These are phyloP conservation scores for Solanum piurae DNA, from an alignment of 257 asterid genomes.

Conservation along the genomic window DNA sequence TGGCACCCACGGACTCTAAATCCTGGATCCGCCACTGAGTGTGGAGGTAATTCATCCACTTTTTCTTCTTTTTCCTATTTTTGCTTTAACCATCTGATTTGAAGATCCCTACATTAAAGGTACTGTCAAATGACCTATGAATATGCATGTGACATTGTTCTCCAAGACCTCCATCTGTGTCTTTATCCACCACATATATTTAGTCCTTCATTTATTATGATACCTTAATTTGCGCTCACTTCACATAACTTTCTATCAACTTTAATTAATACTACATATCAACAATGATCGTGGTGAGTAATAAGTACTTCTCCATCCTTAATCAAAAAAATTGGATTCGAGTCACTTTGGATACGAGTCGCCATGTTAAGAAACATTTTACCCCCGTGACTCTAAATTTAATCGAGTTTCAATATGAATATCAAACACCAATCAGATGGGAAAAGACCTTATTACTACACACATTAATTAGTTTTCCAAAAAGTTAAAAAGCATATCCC, in stretches of 20 bases:
- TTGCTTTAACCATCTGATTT: not conserved
- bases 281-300: too few relatives aligned
- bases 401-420: too few relatives aligned
- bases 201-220: not conserved
- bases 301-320: too few relatives aligned
- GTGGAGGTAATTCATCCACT: not conserved
- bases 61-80: not conserved
- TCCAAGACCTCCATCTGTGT: not conserved
- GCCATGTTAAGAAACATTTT: accelerated
- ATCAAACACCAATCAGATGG: too few relatives aligned
- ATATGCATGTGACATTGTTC: slow-evolving; percentile 6
- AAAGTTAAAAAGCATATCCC: not conserved
- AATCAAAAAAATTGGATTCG: too few relatives aligned
- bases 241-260: not conserved
- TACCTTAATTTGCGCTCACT: not conserved
- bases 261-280: not conserved
- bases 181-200: not conserved
- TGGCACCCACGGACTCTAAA: too few relatives aligned
- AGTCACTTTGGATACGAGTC: not conserved
- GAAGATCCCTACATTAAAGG: not conserved
- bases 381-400: too few relatives aligned
- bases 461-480: not conserved
- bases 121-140: not conserved
- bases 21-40: too few relatives aligned
- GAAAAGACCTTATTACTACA: too few relatives aligned